A percentile compares a stretch with the other conserved stretches of the same genome.
Evolutionary conservation across 192 early-diverging fungal species (phyloP).

Genomic region (Podila clonocystis): DNA sequence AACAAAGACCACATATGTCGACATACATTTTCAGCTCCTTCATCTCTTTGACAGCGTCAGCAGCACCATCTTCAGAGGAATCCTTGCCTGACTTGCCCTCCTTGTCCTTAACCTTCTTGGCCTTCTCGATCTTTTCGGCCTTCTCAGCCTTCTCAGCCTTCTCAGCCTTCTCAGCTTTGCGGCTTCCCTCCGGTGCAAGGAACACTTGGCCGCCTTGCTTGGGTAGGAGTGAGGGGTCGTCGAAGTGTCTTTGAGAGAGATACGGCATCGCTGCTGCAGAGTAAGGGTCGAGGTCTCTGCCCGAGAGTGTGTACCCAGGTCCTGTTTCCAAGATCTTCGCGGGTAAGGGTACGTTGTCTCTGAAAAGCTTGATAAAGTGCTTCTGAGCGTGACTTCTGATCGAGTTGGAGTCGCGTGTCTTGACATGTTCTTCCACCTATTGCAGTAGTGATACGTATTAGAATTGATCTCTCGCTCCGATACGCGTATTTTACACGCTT

Average conservation of each 20-base stretch:
- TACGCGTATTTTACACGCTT: too few relatives aligned
- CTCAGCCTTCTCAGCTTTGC: conserved; percentile 34
- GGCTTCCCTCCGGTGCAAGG: conserved; percentile 13
- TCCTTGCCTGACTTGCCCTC: conserved; percentile 5
- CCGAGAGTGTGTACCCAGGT: conserved; percentile 84
- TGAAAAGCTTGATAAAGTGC: conserved; percentile 90
- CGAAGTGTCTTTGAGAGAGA: conserved; percentile 51
- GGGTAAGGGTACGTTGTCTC: conserved; percentile 85
- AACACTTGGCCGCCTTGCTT: conserved; percentile 35
- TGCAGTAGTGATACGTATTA: neutral
- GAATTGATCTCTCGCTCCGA: neutral
- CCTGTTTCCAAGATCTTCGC: conserved; percentile 78
- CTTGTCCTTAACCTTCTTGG: conserved; percentile 15
- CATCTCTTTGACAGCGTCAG: conserved; percentile 26
- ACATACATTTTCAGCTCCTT: conserved; percentile 37
- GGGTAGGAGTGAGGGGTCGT: conserved; percentile 31
- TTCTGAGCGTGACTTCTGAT: conserved; percentile 93
- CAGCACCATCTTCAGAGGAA: conserved; percentile 5
- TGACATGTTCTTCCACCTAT: conserved; percentile 76
- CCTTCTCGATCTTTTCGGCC: neutral
- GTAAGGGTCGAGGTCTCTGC: conserved; percentile 89
- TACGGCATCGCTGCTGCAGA: conserved; percentile 88
- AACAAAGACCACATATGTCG: neutral
- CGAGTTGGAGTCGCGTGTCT: conserved; percentile 83
- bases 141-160: conserved; percentile 33